Base-by-base conservation (phyloP, 108 stramenopile species). In the Poteriospumella lacustris region DNA sequence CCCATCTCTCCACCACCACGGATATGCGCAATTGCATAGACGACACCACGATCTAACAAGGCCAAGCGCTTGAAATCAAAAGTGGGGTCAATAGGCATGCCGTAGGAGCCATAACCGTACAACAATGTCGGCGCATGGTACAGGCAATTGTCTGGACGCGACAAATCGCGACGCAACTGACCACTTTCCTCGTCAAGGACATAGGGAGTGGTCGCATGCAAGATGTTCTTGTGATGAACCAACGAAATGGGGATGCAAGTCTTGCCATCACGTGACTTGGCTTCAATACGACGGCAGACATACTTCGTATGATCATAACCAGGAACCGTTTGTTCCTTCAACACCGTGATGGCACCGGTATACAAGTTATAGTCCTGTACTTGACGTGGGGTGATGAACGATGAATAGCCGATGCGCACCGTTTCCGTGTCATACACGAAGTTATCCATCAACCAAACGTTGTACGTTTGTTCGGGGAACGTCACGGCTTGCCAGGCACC, bases 1-100 rank as follows among this genome's bases (percentile, higher is more conserved):
- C 96, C 96, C 91, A 93, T 92, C 84, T 97, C 96, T 15, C 94
- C 95, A 15, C 96, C 96, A 29, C 96, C 96, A 29, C 96, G 83
- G 44, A 97, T 88, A 81, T 97, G 95, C 42, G 95, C 95, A 41
- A 94, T 89, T 0, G 81, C 94, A 76, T 88, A 94, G 34, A 93
- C 87, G 42, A 95, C 84, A 41, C 94, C 94, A 1, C 93, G 76
- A 68, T 95, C 91, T 40, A 95, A 78, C 40, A 94, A 77, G 12
- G 94, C 76, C 24, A 93, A 81, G 36, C 93, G 87, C 2, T 89
- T 89, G 5, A 86, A 76, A 42, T 88, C 75, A 68, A 95, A 95
- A 68, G 85, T 81, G 31, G 93, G 92, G 62, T 97, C 96, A 5
- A 90, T 89, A 64, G 88, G 92, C n/a, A 86, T 86, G 2, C 95